Evolutionary conservation across 2,329 filamentous ascomycete genomes (phyloP).

Genomic region (Cladosporium oxysporum): DNA sequence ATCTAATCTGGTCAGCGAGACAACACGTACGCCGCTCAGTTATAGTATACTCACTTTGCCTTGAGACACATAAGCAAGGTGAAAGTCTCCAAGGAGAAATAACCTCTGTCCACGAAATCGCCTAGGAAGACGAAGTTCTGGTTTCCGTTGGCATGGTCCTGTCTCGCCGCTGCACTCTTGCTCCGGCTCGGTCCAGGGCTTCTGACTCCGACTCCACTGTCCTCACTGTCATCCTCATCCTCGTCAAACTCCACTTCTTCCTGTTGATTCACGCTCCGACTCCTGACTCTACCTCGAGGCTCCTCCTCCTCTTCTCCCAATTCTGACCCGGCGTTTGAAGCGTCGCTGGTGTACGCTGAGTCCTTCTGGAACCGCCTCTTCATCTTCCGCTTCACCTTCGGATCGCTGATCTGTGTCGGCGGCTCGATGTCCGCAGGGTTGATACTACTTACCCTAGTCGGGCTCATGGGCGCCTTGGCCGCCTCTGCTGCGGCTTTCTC

Average conservation of each 20-base stretch:
- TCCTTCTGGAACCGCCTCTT: conserved; percentile 57
- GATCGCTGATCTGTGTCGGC: conserved; percentile 82
- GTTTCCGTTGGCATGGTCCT: conserved; percentile 54
- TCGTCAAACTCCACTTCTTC: conserved; percentile 50
- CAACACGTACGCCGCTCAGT: not conserved
- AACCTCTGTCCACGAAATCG: conserved; percentile 73
- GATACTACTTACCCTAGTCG: conserved; percentile 56
- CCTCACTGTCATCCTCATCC: conserved; percentile 51
- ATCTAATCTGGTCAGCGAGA: conserved; percentile 47
- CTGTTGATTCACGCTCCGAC: conserved; percentile 32
- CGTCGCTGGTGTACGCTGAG: conserved; percentile 55
- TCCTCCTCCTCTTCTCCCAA: conserved; percentile 45
- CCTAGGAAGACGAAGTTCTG: conserved; percentile 73
- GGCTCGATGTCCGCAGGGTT: conserved; percentile 91
- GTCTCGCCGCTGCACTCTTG: conserved; percentile 41
- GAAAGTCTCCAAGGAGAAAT: conserved; percentile 73
- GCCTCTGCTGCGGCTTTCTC: conserved; percentile 28
- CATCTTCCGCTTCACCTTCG: conserved; percentile 83
- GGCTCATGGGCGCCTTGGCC: conserved; percentile 32
- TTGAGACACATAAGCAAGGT: conserved; percentile 72
- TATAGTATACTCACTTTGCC: conserved; percentile 55
- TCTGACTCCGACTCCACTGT: conserved; percentile 45
- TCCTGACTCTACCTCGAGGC: conserved; percentile 41
- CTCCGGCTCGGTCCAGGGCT: conserved; percentile 39
- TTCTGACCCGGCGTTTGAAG: conserved; percentile 44